phyloP scores from a whole-genome alignment of 2,329 filamentous ascomycete genomes.

The Alternaria hordeiaustralica region DNA sequence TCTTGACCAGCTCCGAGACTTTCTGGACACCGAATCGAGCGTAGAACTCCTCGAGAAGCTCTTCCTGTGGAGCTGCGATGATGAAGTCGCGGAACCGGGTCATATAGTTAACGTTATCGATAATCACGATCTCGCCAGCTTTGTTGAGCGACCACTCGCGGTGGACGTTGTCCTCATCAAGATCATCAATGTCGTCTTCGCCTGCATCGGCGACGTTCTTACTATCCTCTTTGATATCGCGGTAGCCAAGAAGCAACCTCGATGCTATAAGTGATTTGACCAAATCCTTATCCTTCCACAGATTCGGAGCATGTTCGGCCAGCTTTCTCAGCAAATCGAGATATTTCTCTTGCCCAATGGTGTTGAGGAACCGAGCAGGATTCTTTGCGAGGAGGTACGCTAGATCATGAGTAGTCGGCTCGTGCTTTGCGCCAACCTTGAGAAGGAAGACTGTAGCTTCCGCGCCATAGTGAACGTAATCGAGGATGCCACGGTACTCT shows the following conservation, averaged over 20 bases:
- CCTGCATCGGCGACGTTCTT: constrained; percentile 45
- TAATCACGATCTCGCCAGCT: constrained; percentile 77
- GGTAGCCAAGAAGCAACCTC: constrained; percentile 82
- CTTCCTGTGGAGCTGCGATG: constrained; percentile 88
- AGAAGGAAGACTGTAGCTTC: constrained; percentile 89
- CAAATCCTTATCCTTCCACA: constrained; percentile 81
- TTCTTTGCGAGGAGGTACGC: constrained; percentile 83
- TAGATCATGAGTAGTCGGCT: constrained; percentile 86
- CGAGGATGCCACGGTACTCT: constrained; percentile 88
- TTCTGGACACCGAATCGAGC: constrained; percentile 76
- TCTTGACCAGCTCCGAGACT: constrained; percentile 78
- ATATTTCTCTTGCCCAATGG: constrained; percentile 86
- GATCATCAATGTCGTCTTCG: constrained; percentile 52
- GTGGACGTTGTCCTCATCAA: constrained; percentile 55
- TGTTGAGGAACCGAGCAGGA: constrained; percentile 79
- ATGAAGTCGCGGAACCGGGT: constrained; percentile 85
- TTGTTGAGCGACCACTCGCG: constrained; percentile 80
- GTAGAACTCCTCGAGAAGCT: constrained; percentile 85
- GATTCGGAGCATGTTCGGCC: constrained; percentile 70
- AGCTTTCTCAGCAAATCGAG: constrained; percentile 80
- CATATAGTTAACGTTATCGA: constrained; percentile 62
- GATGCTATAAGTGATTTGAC: constrained; percentile 77
- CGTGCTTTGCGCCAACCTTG: constrained; percentile 86
- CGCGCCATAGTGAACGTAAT: constrained; percentile 92
- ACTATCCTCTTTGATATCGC: constrained; percentile 68